Base-by-base conservation (phyloP, 192 early-diverging fungal genomes). In the Coemansia umbellata region DNA sequence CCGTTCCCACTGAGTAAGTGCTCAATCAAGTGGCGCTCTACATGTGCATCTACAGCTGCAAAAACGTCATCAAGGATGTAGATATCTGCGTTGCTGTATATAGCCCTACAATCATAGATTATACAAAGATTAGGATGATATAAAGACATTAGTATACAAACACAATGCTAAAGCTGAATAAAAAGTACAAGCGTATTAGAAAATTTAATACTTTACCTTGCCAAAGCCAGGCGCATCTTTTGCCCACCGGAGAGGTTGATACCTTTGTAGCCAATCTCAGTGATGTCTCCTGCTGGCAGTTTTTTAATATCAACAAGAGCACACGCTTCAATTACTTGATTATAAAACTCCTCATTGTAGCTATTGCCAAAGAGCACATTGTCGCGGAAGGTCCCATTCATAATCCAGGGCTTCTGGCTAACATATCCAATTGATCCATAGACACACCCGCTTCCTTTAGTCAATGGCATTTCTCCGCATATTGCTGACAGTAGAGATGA, bases 401-500 rank as follows among this genome's bases (percentile, higher is more conserved):
- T 54, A 11, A 78, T 68, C 56, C 59, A 78, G 0, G 76, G 64
- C 39, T 63, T 48, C 31, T 76, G 73, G 37, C 53, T 43, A 11
- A 69, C 59, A 30, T 65, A 76, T 15, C 60, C 54, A 31, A 69
- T 64, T 13, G 60, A 49, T 0, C 91, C 91, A 32, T 83, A 69
- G 7, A 94, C 50, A 27, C 54, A 64, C 2, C 91, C 90, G 4
- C 78, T 63, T 3, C 90, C 91, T 11, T 37, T 50, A 4, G 72
- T 47, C 55, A 84, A 76, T 40, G 89, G 85, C 87, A 93, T 93
- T 68, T 98, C 95, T 10, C 87, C 78, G 53, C 91, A 88, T 1
- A 90, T 61, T 0, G 85, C 65, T 0, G 69, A 62, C 6, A 92
- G 70, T 53, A 91, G 68, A 26, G 78, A 81, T 17, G 66, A 73